These are phyloP conservation scores for Phytophthora sp. DNA, from an alignment of 352 stramenopile species.

Conservation along the genomic window DNA sequence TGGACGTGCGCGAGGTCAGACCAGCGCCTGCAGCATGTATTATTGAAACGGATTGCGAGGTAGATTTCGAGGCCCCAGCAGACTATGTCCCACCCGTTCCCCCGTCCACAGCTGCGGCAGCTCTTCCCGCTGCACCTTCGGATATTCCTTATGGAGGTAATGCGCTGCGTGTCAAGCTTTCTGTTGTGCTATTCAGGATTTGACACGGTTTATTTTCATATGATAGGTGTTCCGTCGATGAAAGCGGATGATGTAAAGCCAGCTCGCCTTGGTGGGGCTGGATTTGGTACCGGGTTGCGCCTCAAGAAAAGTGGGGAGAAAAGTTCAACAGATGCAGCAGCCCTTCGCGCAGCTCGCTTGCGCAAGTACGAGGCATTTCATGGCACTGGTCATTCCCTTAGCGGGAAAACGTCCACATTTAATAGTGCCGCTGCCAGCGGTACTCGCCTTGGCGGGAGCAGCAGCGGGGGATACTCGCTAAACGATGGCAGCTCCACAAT, in stretches of 20 bases:
- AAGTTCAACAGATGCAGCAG: constrained; percentile 60
- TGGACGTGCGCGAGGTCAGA: constrained; percentile 98
- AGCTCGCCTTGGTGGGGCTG: constrained; percentile 36
- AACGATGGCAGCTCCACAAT: constrained; percentile 13
- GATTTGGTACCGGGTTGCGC: constrained; percentile 62
- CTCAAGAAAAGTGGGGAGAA: constrained; percentile 75
- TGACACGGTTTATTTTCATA: neutral
- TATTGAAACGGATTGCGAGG: constrained; percentile 99
- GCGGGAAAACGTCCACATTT: constrained; percentile 52
- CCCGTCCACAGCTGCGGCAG: constrained; percentile 13
- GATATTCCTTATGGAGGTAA: constrained; percentile 72
- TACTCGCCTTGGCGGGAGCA: constrained; percentile 33
- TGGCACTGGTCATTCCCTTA: constrained; percentile 78
- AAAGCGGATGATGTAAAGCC: constrained; percentile 54
- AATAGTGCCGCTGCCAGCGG: constrained; percentile 9
- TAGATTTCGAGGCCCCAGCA: constrained; percentile 98
- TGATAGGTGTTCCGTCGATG: constrained; percentile 67
- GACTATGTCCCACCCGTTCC: constrained; percentile 75
- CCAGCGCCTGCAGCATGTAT: constrained; percentile 97
- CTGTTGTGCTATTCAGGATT: neutral
- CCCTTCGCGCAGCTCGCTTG: constrained; percentile 74
- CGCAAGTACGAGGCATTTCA: constrained; percentile 87
- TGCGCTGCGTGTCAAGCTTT: neutral
- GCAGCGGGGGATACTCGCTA: constrained; percentile 24
- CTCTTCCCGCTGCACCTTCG: constrained; percentile 42